Conservation (phyloP, 140 eudicot genomes). For the Flaveria floridana region DNA sequence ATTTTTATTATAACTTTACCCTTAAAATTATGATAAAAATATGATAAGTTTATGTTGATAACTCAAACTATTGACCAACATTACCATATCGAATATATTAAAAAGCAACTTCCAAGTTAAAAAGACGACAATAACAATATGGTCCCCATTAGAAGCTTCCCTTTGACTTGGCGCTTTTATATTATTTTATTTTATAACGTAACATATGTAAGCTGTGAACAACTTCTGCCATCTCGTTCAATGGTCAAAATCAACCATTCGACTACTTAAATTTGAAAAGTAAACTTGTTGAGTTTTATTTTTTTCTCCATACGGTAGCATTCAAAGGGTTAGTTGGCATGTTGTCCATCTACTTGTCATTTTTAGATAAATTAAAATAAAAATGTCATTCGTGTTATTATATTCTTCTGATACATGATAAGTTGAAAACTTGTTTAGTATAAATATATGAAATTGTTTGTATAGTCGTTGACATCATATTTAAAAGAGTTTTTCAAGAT, state of each 20-base stretch:
- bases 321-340: not conserved
- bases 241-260: constrained; percentile 15
- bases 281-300: not conserved
- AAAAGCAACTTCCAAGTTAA: not conserved
- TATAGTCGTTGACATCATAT: not conserved
- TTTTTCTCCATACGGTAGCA: not conserved
- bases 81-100: not conserved
- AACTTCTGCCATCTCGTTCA: not conserved
- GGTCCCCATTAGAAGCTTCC: not conserved
- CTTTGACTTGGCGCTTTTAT: not conserved
- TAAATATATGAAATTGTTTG: not conserved
- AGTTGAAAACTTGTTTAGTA: not conserved
- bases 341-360: not conserved
- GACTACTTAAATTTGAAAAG: not conserved
- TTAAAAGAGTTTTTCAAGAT: not conserved
- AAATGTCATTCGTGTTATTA: not conserved
- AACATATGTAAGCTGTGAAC: not conserved
- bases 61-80: not conserved
- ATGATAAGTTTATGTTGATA: no score
- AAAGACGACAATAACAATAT: not conserved
- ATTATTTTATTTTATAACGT: not conserved
- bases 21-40: no score
- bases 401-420: not conserved
- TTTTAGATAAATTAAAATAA: not conserved
- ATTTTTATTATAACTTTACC: no score